Conservation (phyloP, 257 asterid species). For the Solanum okadae region DNA sequence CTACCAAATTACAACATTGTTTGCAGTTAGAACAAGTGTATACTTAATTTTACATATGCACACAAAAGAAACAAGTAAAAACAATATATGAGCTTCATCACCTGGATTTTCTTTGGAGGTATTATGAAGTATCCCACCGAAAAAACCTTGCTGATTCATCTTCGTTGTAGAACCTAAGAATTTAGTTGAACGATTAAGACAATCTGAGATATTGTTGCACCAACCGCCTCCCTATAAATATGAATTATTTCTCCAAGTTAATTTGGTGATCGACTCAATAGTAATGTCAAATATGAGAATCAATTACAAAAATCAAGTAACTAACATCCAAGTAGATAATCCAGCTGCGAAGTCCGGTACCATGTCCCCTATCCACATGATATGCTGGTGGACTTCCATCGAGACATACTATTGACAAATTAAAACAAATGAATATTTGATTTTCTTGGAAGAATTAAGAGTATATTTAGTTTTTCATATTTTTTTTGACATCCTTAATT, state of each 20-base stretch:
- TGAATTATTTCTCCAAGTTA: not conserved
- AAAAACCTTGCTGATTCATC: slow-evolving; percentile 25
- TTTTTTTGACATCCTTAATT: not conserved
- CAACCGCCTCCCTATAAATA: not conserved
- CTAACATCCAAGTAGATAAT: not conserved
- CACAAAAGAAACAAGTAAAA: not conserved
- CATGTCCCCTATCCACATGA: not conserved
- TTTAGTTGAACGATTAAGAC: not conserved
- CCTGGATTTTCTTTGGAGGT: slow-evolving; percentile 55
- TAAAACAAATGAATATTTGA: not conserved
- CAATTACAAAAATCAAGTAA: not conserved
- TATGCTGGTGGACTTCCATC: slow-evolving; percentile 2
- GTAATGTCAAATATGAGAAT: not conserved
- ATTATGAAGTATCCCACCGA: slow-evolving; percentile 62
- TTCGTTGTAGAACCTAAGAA: slow-evolving; percentile 49
- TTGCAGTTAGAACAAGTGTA: not conserved
- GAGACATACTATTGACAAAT: not conserved
- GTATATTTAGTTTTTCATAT: not conserved
- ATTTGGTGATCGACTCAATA: not conserved
- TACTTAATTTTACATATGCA: not conserved
- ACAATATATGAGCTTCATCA: not conserved
- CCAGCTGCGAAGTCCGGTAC: not conserved
- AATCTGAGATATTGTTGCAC: not conserved
- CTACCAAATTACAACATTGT: slow-evolving; percentile 4
- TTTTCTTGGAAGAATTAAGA: not conserved